Evolutionary conservation across 139 green algal genomes (phyloP), one percentile per base, ranked within the genome.

Genomic region (Chlamydomonas sp.): DNA sequence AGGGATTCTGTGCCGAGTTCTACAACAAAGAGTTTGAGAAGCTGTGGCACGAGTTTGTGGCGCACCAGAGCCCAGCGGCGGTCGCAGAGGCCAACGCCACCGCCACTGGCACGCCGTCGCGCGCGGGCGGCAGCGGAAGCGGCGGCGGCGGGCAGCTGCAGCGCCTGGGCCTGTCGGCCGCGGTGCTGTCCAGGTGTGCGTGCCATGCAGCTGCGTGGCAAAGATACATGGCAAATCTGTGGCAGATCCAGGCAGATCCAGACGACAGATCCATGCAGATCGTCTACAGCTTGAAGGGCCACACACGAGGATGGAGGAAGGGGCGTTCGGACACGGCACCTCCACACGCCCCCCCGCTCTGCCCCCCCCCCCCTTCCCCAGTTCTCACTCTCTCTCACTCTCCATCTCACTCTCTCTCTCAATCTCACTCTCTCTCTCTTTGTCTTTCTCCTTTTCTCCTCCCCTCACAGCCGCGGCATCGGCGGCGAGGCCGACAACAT

Each of bases 41-140:
- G 31, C 59, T 66, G 33, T 66, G 59, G 59, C 13, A 36, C 59
- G 29, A 66, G 31, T 66, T 66, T 66, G 59, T 66, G 8, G 5
- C 24, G 59, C 29, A 66, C 6, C 59, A 66, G 59, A 33, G 43
- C 4, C 59, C 59, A 37, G 26, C 59, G n/a, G n/a, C n/a, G n/a
- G n/a, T n/a, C n/a, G n/a, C n/a, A n/a, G n/a, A n/a, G 10, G 8
- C 10, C 39, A 50, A 13, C 39, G 13, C 39, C 39, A 50, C 39
- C 39, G 13, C 39, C 39, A 8, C 39, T 50, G 8, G 39, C 39
- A 50, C 13, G 39, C 10, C 8, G 39, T n/a, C 13, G 39, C 39
- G 13, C 13, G 39, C 10, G 39, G 39, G 39, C 13, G n/a, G 39
- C 39, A 50, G 39, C 39, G 39, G 10, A 50, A 50, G 39, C n/a